Conservation (phyloP, 2,329 filamentous ascomycete species). For the Boeremia exigua region DNA sequence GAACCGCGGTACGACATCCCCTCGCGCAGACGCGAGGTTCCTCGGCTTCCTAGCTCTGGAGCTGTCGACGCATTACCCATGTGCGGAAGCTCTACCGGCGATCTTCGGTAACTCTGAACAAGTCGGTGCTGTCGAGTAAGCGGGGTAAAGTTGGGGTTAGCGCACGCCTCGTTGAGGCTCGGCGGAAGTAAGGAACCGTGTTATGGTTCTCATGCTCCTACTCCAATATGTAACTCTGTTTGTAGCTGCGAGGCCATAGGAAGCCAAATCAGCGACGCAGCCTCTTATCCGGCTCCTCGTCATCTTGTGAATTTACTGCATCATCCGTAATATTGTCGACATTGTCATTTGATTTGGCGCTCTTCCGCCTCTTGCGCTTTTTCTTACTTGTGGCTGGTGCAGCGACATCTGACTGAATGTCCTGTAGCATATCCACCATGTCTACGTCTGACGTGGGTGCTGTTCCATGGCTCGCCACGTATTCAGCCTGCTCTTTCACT, state of each 20-base stretch:
- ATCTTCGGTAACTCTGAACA: conserved; percentile 25
- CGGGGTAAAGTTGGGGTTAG: conserved; percentile 24
- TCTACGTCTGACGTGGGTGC: not conserved
- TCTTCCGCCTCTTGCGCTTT: conserved; percentile 33
- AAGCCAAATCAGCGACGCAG: conserved; percentile 21
- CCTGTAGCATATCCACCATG: conserved; percentile 1
- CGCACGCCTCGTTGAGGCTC: conserved; percentile 6
- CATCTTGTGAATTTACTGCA: conserved; percentile 5
- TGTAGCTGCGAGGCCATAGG: not conserved
- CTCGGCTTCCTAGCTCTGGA: conserved; percentile 1
- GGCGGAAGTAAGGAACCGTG: not conserved
- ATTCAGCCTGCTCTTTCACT: conserved; percentile 5
- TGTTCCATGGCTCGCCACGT: not conserved
- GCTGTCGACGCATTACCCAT: conserved; percentile 1
- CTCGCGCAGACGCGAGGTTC: not conserved
- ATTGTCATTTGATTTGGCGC: conserved; percentile 10
- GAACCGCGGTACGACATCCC: not conserved
- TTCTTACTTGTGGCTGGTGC: conserved; percentile 22
- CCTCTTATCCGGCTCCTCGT: conserved; percentile 23
- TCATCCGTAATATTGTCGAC: conserved; percentile 14
- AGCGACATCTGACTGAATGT: not conserved
- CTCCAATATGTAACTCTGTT: not conserved
- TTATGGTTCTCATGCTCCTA: not conserved
- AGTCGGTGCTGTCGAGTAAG: conserved; percentile 32
- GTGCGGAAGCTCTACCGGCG: conserved; percentile 12